Conservation (phyloP, 441 rosid genomes). For the Capsella rubella region DNA sequence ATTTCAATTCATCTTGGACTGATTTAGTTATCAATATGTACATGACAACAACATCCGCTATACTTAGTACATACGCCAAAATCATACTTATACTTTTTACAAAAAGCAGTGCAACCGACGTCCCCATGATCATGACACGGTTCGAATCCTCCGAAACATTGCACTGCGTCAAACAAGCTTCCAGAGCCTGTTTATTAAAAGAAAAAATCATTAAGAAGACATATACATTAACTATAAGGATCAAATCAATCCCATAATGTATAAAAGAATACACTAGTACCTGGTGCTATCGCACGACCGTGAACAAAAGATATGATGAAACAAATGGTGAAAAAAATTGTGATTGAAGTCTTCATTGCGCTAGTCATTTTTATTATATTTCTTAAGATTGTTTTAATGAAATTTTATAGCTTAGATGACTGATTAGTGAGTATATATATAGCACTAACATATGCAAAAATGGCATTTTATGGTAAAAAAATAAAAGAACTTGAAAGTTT, state of each 20-base stretch:
- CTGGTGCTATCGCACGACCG: neutral
- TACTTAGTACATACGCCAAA: neutral
- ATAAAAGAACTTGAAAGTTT: too few relatives aligned
- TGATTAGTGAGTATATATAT: neutral
- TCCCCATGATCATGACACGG: neutral
- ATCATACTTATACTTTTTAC: neutral
- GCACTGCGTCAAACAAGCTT: neutral
- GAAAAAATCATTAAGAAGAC: neutral
- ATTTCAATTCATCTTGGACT: too few relatives aligned
- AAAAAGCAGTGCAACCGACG: neutral
- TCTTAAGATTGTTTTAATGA: neutral
- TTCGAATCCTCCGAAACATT: neutral
- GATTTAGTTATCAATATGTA: too few relatives aligned
- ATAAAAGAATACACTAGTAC: neutral
- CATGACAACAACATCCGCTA: too few relatives aligned
- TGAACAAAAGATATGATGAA: conserved; percentile 1
- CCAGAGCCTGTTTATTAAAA: neutral
- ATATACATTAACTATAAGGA: neutral
- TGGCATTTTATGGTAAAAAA: too few relatives aligned
- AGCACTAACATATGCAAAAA: too few relatives aligned
- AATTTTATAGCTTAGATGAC: neutral
- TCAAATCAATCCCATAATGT: neutral
- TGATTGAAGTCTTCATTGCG: neutral
- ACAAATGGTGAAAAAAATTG: neutral
- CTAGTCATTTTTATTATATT: neutral